A percentile compares a stretch with the other conserved stretches of the same genome.
phyloP scores from a whole-genome alignment of 2,329 filamentous ascomycete species.

The Tolypocladium ovalisporum region DNA sequence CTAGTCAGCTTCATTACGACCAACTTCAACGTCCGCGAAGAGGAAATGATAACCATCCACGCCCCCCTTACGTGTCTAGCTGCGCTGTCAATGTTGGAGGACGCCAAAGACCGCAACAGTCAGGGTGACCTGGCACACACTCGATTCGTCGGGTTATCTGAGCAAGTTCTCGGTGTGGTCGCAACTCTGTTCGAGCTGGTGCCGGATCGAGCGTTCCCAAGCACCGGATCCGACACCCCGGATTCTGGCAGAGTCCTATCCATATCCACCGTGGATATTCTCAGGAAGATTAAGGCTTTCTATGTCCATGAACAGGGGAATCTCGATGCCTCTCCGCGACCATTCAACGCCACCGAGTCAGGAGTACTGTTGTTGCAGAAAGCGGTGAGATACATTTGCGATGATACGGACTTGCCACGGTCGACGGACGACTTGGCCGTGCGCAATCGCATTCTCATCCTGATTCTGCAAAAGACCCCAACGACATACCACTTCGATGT shows the following conservation, averaged over 20 bases:
- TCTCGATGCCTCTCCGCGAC: conserved; percentile 48
- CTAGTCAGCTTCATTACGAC: conserved; percentile 72
- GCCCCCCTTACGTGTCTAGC: conserved; percentile 55
- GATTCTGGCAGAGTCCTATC: conserved; percentile 4
- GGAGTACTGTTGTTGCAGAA: conserved; percentile 56
- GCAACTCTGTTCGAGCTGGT: conserved; percentile 51
- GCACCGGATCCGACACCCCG: conserved; percentile 1
- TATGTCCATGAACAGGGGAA: conserved; percentile 63
- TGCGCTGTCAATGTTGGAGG: conserved; percentile 55
- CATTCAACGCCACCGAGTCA: conserved; percentile 43
- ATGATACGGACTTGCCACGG: conserved; percentile 29
- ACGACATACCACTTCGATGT: conserved; percentile 30
- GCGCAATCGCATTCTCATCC: conserved; percentile 48
- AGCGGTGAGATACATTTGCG: conserved; percentile 39
- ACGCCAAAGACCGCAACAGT: conserved; percentile 30
- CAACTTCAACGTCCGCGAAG: conserved; percentile 88
- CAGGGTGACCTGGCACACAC: conserved; percentile 18
- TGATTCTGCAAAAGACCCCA: conserved; percentile 43
- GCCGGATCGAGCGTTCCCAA: conserved; percentile 50
- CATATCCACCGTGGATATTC: conserved; percentile 33
- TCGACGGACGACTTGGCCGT: conserved; percentile 39
- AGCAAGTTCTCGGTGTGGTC: conserved; percentile 35
- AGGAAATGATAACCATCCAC: conserved; percentile 87
- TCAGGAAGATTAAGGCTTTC: conserved; percentile 52
- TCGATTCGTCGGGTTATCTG: conserved; percentile 18